A percentile compares a stretch with the other conserved stretches of the same genome.
Conservation (phyloP, 2,329 filamentous ascomycete genomes). For the Kalaharituber pfeilii region DNA sequence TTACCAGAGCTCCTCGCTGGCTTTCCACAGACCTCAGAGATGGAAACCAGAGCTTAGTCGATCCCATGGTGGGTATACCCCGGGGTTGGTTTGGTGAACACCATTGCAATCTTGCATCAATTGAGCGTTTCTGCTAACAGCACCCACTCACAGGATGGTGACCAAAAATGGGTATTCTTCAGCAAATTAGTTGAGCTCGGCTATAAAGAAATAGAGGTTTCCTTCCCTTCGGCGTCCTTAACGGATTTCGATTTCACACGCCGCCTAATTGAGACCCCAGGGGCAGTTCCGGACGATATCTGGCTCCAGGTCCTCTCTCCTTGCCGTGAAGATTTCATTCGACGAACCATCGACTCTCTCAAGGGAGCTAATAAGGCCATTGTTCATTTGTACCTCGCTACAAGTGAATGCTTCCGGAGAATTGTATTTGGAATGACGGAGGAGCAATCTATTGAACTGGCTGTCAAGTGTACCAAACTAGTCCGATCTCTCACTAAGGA, state of each 20-base stretch:
- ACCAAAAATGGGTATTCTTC: conserved; percentile 92
- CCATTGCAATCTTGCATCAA: background rate
- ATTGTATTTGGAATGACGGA: conserved; percentile 80
- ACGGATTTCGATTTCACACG: conserved; percentile 94
- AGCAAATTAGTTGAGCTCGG: conserved; percentile 81
- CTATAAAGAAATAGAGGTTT: conserved; percentile 96
- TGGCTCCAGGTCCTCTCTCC: conserved; percentile 83
- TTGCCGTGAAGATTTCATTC: conserved; percentile 80
- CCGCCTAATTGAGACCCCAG: conserved; percentile 67
- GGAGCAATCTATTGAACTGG: conserved; percentile 63
- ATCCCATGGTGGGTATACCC: conserved; percentile 58
- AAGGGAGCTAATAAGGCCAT: conserved; percentile 84
- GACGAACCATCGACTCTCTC: conserved; percentile 72
- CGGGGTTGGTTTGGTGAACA: background rate
- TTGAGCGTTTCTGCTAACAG: conserved; percentile 5
- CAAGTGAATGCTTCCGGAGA: conserved; percentile 83
- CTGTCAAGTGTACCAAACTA: conserved; percentile 69
- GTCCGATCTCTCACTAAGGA: conserved; percentile 82
- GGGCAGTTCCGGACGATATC: conserved; percentile 71
- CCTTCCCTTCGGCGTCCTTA: conserved; percentile 84
- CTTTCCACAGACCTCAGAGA: conserved; percentile 76
- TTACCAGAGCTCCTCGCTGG: conserved; percentile 79
- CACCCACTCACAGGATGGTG: conserved; percentile 48
- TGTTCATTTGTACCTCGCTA: conserved; percentile 88
- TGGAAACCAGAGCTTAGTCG: conserved; percentile 82